These are phyloP conservation scores for Blastobotrys malaysiensis DNA, from an alignment of 1,139 yeast genomes.

Conservation along the genomic window DNA sequence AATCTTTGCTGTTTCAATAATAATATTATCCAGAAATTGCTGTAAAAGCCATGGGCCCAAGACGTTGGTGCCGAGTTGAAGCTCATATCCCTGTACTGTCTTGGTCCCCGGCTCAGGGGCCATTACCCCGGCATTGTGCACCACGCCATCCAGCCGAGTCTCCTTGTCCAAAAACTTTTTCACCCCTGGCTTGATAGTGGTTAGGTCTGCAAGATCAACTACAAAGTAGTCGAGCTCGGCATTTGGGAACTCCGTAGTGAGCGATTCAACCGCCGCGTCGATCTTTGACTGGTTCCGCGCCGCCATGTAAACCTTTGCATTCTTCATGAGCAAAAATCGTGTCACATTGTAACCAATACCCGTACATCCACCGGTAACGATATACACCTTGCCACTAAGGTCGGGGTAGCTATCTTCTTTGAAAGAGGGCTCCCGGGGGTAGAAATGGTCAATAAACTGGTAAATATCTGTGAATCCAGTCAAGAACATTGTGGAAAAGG, in stretches of 20 bases:
- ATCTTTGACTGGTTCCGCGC: constrained; percentile 39
- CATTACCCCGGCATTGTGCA: constrained; percentile 45
- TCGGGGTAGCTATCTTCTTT: constrained; percentile 42
- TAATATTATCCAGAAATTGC: constrained; percentile 41
- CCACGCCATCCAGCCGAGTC: constrained; percentile 27
- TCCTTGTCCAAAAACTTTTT: constrained; percentile 29
- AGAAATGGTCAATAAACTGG: constrained; percentile 8
- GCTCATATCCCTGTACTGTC: constrained; percentile 45
- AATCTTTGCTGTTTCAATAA: constrained; percentile 34
- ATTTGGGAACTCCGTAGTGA: constrained; percentile 29
- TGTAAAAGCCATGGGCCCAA: constrained; percentile 48
- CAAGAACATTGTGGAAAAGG: not conserved
- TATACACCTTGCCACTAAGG: constrained; percentile 34
- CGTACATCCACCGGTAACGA: constrained; percentile 31
- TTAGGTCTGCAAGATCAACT: constrained; percentile 46
- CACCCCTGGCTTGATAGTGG: constrained; percentile 41
- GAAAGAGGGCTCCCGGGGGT: constrained; percentile 27
- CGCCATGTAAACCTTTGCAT: constrained; percentile 36
- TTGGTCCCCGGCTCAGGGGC: constrained; percentile 38
- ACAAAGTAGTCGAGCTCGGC: constrained; percentile 22
- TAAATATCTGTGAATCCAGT: constrained; percentile 1
- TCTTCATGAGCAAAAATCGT: constrained; percentile 19
- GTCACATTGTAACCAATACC: constrained; percentile 29
- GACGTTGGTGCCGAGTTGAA: constrained; percentile 47
- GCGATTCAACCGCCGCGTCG: constrained; percentile 32